phyloP scores from a whole-genome alignment of 495 filamentous ascomycete genomes.

The Paragyromitra xinjiangensis region DNA sequence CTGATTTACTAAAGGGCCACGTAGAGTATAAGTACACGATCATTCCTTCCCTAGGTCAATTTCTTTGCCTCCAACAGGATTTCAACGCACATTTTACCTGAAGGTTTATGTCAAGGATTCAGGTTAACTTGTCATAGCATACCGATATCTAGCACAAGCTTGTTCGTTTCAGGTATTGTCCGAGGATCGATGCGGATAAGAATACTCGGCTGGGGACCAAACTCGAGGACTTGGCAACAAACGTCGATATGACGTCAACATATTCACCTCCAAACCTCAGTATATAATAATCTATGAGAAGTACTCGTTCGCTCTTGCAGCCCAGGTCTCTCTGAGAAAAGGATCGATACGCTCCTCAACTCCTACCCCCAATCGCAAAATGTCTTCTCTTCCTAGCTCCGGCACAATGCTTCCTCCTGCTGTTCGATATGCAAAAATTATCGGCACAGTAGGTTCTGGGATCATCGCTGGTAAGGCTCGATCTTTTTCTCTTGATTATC shows the following conservation, averaged over 20 bases:
- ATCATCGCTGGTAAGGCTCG: slow-evolving; percentile 46
- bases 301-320: slow-evolving; percentile 4
- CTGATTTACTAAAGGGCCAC: no score
- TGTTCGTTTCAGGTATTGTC: not conserved
- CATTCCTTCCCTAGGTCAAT: not conserved
- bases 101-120: slow-evolving; percentile 5
- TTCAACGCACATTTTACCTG: not conserved
- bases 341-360: not conserved
- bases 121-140: slow-evolving; percentile 6
- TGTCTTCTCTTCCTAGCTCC: slow-evolving; percentile 49
- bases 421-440: slow-evolving; percentile 54
- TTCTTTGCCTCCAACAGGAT: not conserved
- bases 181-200: slow-evolving; percentile 4
- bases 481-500: not conserved
- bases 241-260: slow-evolving; percentile 37
- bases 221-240: slow-evolving; percentile 17
- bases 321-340: not conserved
- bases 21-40: no score
- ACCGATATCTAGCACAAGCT: not conserved
- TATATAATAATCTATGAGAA: slow-evolving; percentile 15
- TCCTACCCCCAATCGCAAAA: slow-evolving; percentile 8
- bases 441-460: slow-evolving; percentile 54
- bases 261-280: not conserved
- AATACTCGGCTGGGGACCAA: not conserved
- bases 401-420: slow-evolving; percentile 55